Conservation (phyloP, 1,284 basidiomycete genomes). For the Cryptococcus sp. region DNA sequence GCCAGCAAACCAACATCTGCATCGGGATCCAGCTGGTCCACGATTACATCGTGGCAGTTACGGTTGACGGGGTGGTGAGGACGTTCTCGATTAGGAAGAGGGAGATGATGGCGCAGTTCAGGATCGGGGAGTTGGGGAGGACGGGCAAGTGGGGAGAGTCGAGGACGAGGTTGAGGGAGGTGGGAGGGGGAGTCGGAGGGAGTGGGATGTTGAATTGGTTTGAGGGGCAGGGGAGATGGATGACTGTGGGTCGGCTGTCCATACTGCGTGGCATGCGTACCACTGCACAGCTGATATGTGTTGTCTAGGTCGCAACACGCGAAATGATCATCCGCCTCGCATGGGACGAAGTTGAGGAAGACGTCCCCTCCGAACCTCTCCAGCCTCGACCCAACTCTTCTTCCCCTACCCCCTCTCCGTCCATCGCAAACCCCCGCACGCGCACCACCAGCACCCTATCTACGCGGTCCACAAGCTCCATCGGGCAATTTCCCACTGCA, state of each 20-base stretch:
- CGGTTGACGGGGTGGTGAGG: conserved; percentile 84
- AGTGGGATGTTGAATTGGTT: conserved; percentile 63
- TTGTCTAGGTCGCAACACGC: conserved; percentile 75
- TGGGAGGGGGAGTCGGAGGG: conserved; percentile 59
- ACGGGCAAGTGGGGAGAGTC: neutral
- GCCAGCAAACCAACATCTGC: conserved; percentile 87
- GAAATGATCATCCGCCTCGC: conserved; percentile 80
- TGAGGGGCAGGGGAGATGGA: conserved; percentile 80
- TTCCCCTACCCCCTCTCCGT: conserved; percentile 3
- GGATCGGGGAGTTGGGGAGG: conserved; percentile 63
- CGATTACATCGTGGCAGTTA: conserved; percentile 73
- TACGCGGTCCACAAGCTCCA: no score
- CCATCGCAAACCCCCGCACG: no score
- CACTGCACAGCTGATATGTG: conserved; percentile 3
- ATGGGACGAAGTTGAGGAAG: conserved; percentile 64
- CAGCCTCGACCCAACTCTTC: neutral
- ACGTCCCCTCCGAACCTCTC: conserved; percentile 11
- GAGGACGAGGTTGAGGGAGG: conserved; percentile 62
- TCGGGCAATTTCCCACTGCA: no score
- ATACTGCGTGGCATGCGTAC: no score
- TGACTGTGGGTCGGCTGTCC: conserved; percentile 62
- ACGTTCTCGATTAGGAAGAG: conserved; percentile 83
- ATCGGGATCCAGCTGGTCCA: conserved; percentile 81
- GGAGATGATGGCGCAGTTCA: conserved; percentile 89
- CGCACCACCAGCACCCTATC: no score